Conservation (phyloP, 1,284 basidiomycete genomes). For the Moesziomyces globuligerus region DNA sequence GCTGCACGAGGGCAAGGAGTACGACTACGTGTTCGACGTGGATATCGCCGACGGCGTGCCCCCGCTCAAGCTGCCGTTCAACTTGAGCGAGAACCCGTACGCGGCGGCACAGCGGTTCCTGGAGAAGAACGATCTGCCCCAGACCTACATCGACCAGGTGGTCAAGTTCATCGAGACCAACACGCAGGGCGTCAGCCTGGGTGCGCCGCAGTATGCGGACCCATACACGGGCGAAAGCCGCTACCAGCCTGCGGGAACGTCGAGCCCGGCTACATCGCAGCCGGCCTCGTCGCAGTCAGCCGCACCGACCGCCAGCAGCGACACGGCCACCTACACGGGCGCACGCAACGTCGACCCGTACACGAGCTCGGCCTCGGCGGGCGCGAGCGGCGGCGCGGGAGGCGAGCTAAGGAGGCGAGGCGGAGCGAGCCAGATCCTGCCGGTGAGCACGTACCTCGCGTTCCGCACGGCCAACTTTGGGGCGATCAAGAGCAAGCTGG, state of each 20-base stretch:
- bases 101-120: constrained; percentile 89
- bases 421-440: constrained; percentile 59
- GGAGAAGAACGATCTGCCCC: constrained; percentile 82
- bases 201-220: constrained; percentile 77
- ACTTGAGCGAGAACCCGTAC: constrained; percentile 85
- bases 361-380: constrained; percentile 48
- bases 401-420: too few species aligned
- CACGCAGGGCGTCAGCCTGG: constrained; percentile 77
- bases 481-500: constrained; percentile 84
- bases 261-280: constrained; percentile 34
- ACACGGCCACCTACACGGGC: constrained; percentile 68
- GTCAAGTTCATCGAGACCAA: constrained; percentile 95
- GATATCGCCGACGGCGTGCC: constrained; percentile 93
- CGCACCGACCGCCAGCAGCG: constrained; percentile 65
- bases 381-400: constrained; percentile 18
- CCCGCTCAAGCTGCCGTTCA: constrained; percentile 93
- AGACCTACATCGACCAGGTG: constrained; percentile 87
- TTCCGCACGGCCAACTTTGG: constrained; percentile 90
- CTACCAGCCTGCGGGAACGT: constrained; percentile 71
- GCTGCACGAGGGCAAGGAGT: constrained; percentile 86
- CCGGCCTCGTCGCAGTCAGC: too few species aligned
- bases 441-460: constrained; percentile 69
- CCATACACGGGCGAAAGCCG: constrained; percentile 86
- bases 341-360: constrained; percentile 51
- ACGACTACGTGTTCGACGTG: constrained; percentile 98